A percentile compares a stretch with the other conserved stretches of the same genome.
phyloP scores from a whole-genome alignment of 2,329 filamentous ascomycete genomes.

The Paecilomyces sp. region DNA sequence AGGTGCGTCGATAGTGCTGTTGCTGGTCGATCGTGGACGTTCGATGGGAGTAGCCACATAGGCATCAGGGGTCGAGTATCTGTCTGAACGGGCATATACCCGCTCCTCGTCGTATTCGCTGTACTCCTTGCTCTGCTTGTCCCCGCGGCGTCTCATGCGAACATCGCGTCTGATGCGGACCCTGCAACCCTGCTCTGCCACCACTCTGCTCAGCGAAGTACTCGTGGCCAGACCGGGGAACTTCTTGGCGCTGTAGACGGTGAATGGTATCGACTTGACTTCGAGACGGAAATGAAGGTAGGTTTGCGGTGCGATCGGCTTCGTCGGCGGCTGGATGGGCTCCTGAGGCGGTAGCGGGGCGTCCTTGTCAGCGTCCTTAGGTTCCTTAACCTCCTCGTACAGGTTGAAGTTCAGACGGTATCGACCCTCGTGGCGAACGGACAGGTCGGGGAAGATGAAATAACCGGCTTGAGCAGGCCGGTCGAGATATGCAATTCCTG shows the following conservation, averaged over 20 bases:
- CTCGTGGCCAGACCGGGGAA: slow-evolving; percentile 91
- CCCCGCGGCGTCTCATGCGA: slow-evolving; percentile 77
- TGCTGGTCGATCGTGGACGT: slow-evolving; percentile 55
- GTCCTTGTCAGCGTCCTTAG: slow-evolving; percentile 64
- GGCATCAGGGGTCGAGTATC: slow-evolving; percentile 44
- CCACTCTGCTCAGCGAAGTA: slow-evolving; percentile 78
- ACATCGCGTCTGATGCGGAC: slow-evolving; percentile 93
- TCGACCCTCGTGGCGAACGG: slow-evolving; percentile 87
- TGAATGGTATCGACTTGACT: slow-evolving; percentile 79
- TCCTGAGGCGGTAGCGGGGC: slow-evolving; percentile 32
- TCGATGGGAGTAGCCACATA: slow-evolving; percentile 41
- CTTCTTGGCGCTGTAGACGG: slow-evolving; percentile 94
- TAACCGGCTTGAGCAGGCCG: slow-evolving; percentile 74
- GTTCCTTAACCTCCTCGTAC: slow-evolving; percentile 87
- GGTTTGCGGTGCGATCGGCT: slow-evolving; percentile 39
- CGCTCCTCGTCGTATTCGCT: slow-evolving; percentile 57
- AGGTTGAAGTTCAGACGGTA: slow-evolving; percentile 89
- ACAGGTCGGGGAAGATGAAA: slow-evolving; percentile 96
- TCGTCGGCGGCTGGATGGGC: slow-evolving; percentile 19
- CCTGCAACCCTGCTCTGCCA: slow-evolving; percentile 93
- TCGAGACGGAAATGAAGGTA: slow-evolving; percentile 81
- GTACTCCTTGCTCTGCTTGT: slow-evolving; percentile 60
- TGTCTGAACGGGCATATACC: slow-evolving; percentile 40
- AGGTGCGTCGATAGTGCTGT: slow-evolving; percentile 46
- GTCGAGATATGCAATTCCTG: slow-evolving; percentile 92